phyloP scores from a whole-genome alignment of 2,329 filamentous ascomycete genomes.

The Tolypocladium album region DNA sequence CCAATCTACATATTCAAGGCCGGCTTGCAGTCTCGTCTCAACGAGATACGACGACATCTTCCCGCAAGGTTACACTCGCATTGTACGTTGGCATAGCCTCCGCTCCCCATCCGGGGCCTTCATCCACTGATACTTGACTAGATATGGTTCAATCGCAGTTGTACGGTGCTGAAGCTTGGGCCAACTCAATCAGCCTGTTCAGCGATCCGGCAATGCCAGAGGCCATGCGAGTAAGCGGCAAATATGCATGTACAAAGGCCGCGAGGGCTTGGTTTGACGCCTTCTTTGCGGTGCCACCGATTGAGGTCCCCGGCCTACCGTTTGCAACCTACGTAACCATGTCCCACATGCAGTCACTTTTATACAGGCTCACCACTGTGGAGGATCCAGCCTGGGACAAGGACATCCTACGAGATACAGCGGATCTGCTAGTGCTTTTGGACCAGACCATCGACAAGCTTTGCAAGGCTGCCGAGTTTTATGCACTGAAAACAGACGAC shows the following conservation, averaged over 20 bases:
- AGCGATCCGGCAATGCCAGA: conserved; percentile 18
- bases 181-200: conserved; percentile 22
- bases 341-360: conserved; percentile 22
- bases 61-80: conserved; percentile 12
- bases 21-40: conserved; percentile 16
- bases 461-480: conserved; percentile 12
- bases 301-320: conserved; percentile 19
- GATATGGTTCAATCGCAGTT: conserved; percentile 19
- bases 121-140: conserved; percentile 3
- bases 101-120: no score
- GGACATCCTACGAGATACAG: conserved; percentile 21
- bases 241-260: conserved; percentile 24
- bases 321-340: conserved; percentile 23
- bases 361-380: conserved; percentile 27
- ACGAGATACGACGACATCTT: conserved; percentile 13
- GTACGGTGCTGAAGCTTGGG: conserved; percentile 17
- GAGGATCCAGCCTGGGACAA: conserved; percentile 31
- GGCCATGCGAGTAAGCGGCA: conserved; percentile 18
- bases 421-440: conserved; percentile 22
- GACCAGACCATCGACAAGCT: conserved; percentile 23
- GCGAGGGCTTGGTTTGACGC: conserved; percentile 24
- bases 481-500: conserved; percentile 15
- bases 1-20: conserved; percentile 23
- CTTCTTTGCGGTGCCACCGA: conserved; percentile 19
- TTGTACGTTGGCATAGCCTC: conserved; percentile 11